Base-by-base conservation (phyloP, 2,329 filamentous ascomycete genomes). In the Leptosphaerulina australis region DNA sequence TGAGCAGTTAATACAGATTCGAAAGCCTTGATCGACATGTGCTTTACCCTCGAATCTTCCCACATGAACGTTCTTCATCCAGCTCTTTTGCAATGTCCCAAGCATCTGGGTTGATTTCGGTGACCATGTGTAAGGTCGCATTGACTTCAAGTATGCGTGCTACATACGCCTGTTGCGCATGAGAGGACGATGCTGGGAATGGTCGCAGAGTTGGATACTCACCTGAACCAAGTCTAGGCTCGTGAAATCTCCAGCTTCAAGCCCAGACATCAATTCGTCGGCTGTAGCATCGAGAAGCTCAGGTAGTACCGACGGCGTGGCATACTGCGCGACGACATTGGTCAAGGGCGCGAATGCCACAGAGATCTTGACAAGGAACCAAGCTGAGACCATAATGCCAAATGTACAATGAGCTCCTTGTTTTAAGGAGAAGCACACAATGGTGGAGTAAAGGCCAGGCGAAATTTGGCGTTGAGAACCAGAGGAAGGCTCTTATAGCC, bases 41-140 rank as follows among this genome's bases (percentile, higher is more conserved):
- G n/a, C 55, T 50, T 9, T 57, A 77, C 75, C 81, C 78, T 40
- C 78, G 66, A 14, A 74, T 53, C 6, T 67, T 77, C 0, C 81
- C 80, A 59, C 71, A 73, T 15, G 68, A 69, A 14, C 82, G 74
- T 60, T 82, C 75, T 10, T 65, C 64, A 61, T 84, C 81, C 4
- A 81, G 66, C 34, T 72, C 58, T 25, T 66, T 66, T 3, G 81
- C 81, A 33, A 83, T 82, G 0, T 65, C 53, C 44, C 77, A 58
- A 4, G 81, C 80, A 68, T 84, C 81, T 3, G 80, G 81, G 47
- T 84, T 83, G 53, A 83, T 61, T 59, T 84, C 80, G 0, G 78
- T 77, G 9, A 84, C 80, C 53, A 76, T 74, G 55, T 79, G 78
- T 11, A 84, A 63, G 0, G 76, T 79, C 14, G 66, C 63, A 60